A percentile compares a stretch with the other conserved stretches of the same genome.
Evolutionary conservation across 148 eudicot genomes (phyloP).

Genomic region (Chenopodium formosanum): DNA sequence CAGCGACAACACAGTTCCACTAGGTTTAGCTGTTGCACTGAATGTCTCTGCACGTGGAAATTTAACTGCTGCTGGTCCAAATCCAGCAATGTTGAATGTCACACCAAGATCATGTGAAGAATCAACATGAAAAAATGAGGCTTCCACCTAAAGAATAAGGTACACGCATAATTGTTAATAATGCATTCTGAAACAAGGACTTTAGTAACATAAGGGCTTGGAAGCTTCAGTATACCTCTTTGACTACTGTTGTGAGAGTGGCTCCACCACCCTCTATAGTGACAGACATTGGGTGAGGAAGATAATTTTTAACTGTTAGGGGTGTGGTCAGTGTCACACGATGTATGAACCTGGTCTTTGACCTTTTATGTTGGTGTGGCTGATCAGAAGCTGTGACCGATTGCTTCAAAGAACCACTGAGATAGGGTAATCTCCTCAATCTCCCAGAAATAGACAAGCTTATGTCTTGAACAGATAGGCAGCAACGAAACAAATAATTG

Average conservation of each 20-base stretch:
- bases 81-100: constrained; percentile 59
- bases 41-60: constrained; percentile 92
- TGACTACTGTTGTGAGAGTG: constrained; percentile 46
- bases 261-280: constrained; percentile 79
- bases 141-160: constrained; percentile 57
- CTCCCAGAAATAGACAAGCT: constrained; percentile 55
- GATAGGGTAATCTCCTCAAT: constrained; percentile 31
- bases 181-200: neutral
- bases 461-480: constrained; percentile 70
- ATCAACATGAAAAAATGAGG: constrained; percentile 81
- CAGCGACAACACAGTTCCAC: constrained; percentile 64
- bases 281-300: constrained; percentile 62
- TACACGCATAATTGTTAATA: neutral
- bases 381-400: constrained; percentile 30
- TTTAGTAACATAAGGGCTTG: neutral
- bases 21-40: constrained; percentile 61
- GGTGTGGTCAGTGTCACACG: constrained; percentile 68
- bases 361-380: constrained; percentile 29
- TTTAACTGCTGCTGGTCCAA: constrained; percentile 56
- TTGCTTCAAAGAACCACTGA: constrained; percentile 34
- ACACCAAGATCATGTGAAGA: constrained; percentile 83
- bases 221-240: constrained; percentile 53
- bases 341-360: constrained; percentile 63
- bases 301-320: constrained; percentile 71
- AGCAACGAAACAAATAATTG: constrained; percentile 89